phyloP scores from a whole-genome alignment of 352 stramenopile genomes.

The Globisporangium recalcitrans region DNA sequence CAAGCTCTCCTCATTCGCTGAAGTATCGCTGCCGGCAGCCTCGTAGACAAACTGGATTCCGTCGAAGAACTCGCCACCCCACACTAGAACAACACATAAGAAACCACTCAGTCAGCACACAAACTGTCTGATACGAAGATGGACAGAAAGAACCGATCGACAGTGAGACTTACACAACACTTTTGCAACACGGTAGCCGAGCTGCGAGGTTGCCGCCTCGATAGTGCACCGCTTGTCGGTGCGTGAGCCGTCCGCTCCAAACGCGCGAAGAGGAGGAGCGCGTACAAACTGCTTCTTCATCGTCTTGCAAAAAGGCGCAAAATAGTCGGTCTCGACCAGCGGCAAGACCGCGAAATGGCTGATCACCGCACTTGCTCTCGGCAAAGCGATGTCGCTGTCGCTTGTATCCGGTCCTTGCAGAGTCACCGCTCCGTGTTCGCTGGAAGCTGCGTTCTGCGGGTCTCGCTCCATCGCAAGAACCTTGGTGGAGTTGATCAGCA shows the following conservation, averaged over 20 bases:
- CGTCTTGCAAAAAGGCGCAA: constrained; percentile 25
- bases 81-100: constrained; percentile 40
- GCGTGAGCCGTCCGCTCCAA: constrained; percentile 24
- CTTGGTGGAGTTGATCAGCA: constrained; percentile 18
- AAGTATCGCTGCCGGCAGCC: constrained; percentile 16
- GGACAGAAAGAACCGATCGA: not conserved
- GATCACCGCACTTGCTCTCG: constrained; percentile 17
- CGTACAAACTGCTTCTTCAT: constrained; percentile 48
- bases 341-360: constrained; percentile 45
- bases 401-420: constrained; percentile 19
- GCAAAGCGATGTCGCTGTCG: not conserved
- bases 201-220: constrained; percentile 29
- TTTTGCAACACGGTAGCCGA: constrained; percentile 42
- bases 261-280: constrained; percentile 38
- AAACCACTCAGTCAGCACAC: not conserved
- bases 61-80: constrained; percentile 66
- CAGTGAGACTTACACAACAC: constrained; percentile 42
- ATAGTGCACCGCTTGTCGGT: constrained; percentile 27
- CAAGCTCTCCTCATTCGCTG: constrained; percentile 7
- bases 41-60: constrained; percentile 61
- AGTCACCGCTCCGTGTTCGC: not conserved
- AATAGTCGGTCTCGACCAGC: constrained; percentile 7
- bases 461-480: not conserved
- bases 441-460: not conserved
- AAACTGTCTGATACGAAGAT: constrained; percentile 1